Percentiles rank a stretch among this genome's conserved stretches.
Evolutionary conservation across 2,329 filamentous ascomycete species (phyloP).

Genomic region (Purpureocillium lavendulum): DNA sequence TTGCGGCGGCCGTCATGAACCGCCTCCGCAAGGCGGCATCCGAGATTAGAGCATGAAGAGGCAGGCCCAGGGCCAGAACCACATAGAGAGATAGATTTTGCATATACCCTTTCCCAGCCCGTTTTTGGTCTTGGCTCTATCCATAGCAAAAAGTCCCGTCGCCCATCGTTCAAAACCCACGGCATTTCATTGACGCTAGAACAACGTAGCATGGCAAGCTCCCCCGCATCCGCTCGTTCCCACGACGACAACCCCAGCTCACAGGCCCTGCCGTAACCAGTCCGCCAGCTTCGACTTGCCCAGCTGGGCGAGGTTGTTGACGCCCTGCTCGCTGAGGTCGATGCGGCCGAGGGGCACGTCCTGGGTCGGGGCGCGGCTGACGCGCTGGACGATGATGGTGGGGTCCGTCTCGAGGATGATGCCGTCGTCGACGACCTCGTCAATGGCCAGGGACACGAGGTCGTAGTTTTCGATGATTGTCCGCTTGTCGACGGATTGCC

Average conservation of each 20-base stretch:
- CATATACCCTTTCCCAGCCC: slow-evolving; percentile 6
- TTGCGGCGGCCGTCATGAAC: slow-evolving; percentile 84
- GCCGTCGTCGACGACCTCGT: slow-evolving; percentile 91
- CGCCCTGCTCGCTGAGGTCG: slow-evolving; percentile 89
- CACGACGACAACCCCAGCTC: slow-evolving; percentile 14
- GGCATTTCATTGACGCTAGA: not conserved
- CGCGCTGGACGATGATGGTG: slow-evolving; percentile 83
- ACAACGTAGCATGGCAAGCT: not conserved
- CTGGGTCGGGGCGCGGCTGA: slow-evolving; percentile 84
- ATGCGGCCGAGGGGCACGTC: slow-evolving; percentile 91
- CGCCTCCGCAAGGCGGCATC: slow-evolving; percentile 70
- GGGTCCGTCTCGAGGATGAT: slow-evolving; percentile 97
- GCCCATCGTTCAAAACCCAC: not conserved
- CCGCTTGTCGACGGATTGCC: slow-evolving; percentile 93
- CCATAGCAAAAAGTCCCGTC: not conserved
- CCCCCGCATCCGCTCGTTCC: too few species aligned
- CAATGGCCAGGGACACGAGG: slow-evolving; percentile 83
- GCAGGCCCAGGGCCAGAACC: slow-evolving; percentile 7
- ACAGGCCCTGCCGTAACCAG: slow-evolving; percentile 78
- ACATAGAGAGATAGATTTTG: slow-evolving; percentile 4
- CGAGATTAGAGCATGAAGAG: slow-evolving; percentile 41
- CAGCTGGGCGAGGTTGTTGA: slow-evolving; percentile 89
- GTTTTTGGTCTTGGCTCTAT: not conserved
- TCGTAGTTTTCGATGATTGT: slow-evolving; percentile 99
- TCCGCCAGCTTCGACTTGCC: slow-evolving; percentile 88